phyloP scores from a whole-genome alignment of 192 early-diverging fungal species.

The Podila epicladia region DNA sequence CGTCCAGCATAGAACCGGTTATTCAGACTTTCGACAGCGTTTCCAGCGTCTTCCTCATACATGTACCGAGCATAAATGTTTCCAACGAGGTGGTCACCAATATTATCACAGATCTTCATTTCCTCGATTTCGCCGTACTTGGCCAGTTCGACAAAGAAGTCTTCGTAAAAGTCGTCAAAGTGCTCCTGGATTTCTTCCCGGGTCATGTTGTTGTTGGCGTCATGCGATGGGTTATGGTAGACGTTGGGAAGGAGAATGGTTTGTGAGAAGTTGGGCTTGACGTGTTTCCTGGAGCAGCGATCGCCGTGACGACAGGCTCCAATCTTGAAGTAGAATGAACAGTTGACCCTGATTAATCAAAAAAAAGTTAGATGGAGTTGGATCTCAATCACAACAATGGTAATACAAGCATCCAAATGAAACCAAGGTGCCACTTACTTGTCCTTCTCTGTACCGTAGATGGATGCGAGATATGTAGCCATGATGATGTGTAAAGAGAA shows the following conservation, averaged over 20 bases:
- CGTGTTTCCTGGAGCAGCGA: constrained; percentile 95
- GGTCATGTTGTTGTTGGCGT: constrained; percentile 68
- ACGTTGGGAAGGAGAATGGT: constrained; percentile 95
- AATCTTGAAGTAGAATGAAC: constrained; percentile 99
- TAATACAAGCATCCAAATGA: neutral
- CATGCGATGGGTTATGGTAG: constrained; percentile 91
- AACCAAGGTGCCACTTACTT: constrained; percentile 62
- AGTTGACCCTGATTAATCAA: constrained; percentile 78
- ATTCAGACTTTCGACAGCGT: constrained; percentile 92
- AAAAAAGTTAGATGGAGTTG: neutral
- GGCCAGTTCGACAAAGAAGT: constrained; percentile 94
- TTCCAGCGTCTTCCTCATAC: constrained; percentile 92
- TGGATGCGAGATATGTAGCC: constrained; percentile 87
- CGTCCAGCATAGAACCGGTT: constrained; percentile 94
- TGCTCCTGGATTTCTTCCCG: constrained; percentile 82
- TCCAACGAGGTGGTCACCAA: constrained; percentile 96
- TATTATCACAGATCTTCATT: constrained; percentile 98
- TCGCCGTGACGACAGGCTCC: constrained; percentile 99
- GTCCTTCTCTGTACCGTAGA: constrained; percentile 99
- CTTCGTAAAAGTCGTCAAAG: constrained; percentile 97
- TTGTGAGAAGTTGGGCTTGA: constrained; percentile 96
- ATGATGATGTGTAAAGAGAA: constrained; percentile 45
- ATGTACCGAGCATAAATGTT: constrained; percentile 95
- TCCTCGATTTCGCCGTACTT: constrained; percentile 98
- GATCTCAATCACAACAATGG: neutral